Percentiles rank a stretch among this genome's conserved stretches.
These are phyloP conservation scores for Salvia hispanica DNA, from an alignment of 257 asterid species.

Conservation along the genomic window DNA sequence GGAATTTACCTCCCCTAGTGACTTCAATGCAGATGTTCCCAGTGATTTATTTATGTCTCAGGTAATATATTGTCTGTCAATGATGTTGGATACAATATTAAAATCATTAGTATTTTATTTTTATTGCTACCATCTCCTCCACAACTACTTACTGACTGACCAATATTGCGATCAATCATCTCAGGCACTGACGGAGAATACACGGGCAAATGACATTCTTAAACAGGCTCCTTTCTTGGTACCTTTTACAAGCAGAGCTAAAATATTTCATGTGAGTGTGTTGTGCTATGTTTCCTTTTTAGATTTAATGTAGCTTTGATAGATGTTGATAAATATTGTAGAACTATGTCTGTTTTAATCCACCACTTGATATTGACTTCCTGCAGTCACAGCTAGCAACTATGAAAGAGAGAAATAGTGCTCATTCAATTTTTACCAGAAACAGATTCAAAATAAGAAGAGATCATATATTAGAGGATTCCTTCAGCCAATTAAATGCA, in stretches of 20 bases:
- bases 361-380: slow-evolving; percentile 29
- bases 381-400: slow-evolving; percentile 81
- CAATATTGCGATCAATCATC: slow-evolving; percentile 32
- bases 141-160: not conserved
- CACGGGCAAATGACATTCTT: slow-evolving; percentile 82
- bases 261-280: slow-evolving; percentile 80
- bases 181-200: slow-evolving; percentile 80
- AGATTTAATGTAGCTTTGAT: slow-evolving; percentile 17
- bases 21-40: slow-evolving; percentile 96
- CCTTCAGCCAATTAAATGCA: slow-evolving; percentile 78
- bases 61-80: slow-evolving; percentile 55
- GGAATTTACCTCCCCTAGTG: slow-evolving; percentile 82
- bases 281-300: slow-evolving; percentile 24
- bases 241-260: slow-evolving; percentile 94
- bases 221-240: slow-evolving; percentile 96
- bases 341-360: slow-evolving; percentile 20
- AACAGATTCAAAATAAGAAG: slow-evolving; percentile 86
- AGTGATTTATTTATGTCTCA: slow-evolving; percentile 76
- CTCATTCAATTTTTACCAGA: slow-evolving; percentile 60
- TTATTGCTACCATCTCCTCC: not conserved
- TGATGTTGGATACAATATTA: slow-evolving; percentile 15
- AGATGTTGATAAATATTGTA: slow-evolving; percentile 14
- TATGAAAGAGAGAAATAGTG: slow-evolving; percentile 54
- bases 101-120: not conserved
- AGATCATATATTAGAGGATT: slow-evolving; percentile 84